Percentiles rank a stretch among this genome's conserved stretches.
Conservation (phyloP, 257 asterid genomes). For the Capsicum pubescens region DNA sequence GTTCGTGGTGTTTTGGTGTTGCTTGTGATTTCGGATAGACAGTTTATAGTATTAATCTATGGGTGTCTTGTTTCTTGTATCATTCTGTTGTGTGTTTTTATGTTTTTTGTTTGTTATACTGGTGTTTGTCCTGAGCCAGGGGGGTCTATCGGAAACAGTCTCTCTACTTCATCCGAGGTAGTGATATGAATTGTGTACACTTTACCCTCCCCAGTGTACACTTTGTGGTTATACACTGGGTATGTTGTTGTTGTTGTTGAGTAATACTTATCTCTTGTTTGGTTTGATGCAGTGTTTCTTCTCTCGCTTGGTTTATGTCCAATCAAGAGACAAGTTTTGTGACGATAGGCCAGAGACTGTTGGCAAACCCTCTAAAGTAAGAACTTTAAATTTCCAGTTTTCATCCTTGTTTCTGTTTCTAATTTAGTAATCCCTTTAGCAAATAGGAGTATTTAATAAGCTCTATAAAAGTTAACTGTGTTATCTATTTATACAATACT, state of each 20-base stretch:
- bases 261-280: constrained; percentile 25
- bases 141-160: no score
- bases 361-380: constrained; percentile 97
- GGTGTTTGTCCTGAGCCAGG: no score
- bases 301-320: constrained; percentile 99
- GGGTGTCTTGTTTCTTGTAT: no score
- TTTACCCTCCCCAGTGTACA: no score
- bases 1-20: no score
- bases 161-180: no score
- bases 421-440: neutral
- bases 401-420: constrained; percentile 15
- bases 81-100: no score
- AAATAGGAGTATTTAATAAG: neutral
- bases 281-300: constrained; percentile 90
- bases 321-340: constrained; percentile 98
- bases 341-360: constrained; percentile 92
- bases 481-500: neutral
- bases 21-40: no score
- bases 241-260: neutral
- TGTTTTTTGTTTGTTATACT: no score
- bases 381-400: constrained; percentile 40
- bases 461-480: neutral
- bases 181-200: no score
- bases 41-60: no score
- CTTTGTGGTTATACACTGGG: no score